Evolutionary conservation across 1,139 yeast species (phyloP).

Genomic region (Kodamaea ohmeri): DNA sequence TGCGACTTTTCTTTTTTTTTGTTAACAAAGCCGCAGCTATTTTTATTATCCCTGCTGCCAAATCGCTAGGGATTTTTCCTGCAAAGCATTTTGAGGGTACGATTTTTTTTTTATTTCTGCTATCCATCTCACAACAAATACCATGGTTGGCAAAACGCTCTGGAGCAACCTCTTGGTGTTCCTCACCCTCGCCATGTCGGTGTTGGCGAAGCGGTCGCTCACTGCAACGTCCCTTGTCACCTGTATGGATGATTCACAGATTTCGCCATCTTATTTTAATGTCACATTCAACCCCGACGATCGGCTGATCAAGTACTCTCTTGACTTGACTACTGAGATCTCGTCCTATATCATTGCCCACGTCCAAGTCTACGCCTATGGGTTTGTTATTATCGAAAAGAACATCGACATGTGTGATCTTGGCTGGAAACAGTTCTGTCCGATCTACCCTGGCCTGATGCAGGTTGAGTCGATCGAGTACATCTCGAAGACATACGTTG

Average conservation of each 20-base stretch:
- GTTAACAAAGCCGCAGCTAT: neutral
- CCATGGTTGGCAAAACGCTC: slow-evolving; percentile 1
- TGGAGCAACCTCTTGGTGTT: slow-evolving; percentile 7
- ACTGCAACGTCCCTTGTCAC: slow-evolving; percentile 68
- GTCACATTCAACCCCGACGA: slow-evolving; percentile 69
- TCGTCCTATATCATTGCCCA: slow-evolving; percentile 56
- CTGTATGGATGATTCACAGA: slow-evolving; percentile 66
- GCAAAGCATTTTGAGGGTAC: neutral
- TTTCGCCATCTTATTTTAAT: slow-evolving; percentile 63
- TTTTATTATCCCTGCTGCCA: slow-evolving; percentile 2
- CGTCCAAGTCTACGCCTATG: slow-evolving; percentile 71
- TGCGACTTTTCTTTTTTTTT: neutral
- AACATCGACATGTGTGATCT: slow-evolving; percentile 54
- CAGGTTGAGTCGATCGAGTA: slow-evolving; percentile 66
- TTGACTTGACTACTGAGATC: slow-evolving; percentile 62
- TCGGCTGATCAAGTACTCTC: slow-evolving; percentile 54
- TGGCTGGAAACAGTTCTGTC: slow-evolving; percentile 80
- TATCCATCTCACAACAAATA: slow-evolving; percentile 1
- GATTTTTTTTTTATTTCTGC: neutral
- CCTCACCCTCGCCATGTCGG: slow-evolving; percentile 6
- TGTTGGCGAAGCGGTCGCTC: slow-evolving; percentile 35
- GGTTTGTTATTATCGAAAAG: slow-evolving; percentile 58
- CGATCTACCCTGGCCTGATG: slow-evolving; percentile 66
- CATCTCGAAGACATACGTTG: slow-evolving; percentile 43
- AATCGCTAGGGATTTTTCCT: neutral